phyloP scores from a whole-genome alignment of 2,329 filamentous ascomycete genomes.

The Periglandula ipomoeae region DNA sequence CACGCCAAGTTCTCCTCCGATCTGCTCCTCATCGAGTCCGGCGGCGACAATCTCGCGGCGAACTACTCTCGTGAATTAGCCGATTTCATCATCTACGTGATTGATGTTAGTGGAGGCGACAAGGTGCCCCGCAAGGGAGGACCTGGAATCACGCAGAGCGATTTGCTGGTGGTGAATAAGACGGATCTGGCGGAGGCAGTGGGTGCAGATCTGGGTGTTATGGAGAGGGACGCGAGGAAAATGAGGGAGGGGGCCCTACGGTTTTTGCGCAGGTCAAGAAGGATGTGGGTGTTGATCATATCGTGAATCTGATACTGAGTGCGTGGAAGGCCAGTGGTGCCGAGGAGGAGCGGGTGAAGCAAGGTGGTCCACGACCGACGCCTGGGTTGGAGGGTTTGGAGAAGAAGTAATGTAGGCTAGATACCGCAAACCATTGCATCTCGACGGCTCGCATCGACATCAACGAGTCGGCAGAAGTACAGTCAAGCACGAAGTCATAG shows the following conservation, averaged over 20 bases:
- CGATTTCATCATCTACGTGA: conserved; percentile 97
- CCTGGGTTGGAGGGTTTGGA: conserved; percentile 41
- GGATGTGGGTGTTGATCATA: conserved; percentile 73
- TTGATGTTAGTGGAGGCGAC: conserved; percentile 92
- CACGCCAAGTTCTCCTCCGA: conserved; percentile 73
- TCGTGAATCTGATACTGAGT: conserved; percentile 78
- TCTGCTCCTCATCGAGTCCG: conserved; percentile 86
- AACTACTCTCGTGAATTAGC: conserved; percentile 94
- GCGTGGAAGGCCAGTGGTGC: conserved; percentile 91
- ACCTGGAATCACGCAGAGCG: conserved; percentile 92
- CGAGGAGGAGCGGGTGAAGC: conserved; percentile 43
- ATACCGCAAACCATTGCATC: too few relatives aligned
- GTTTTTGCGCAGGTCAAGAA: conserved; percentile 98
- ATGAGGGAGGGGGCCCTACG: conserved; percentile 94
- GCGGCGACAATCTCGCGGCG: conserved; percentile 91
- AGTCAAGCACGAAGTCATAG: too few relatives aligned
- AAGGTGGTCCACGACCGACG: conserved; percentile 50
- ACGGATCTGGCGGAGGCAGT: conserved; percentile 86
- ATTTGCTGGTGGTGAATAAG: conserved; percentile 93
- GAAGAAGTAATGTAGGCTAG: conserved; percentile 6
- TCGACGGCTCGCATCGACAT: too few relatives aligned
- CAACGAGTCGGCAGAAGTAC: too few relatives aligned
- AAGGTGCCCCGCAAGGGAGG: conserved; percentile 96
- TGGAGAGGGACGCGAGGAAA: conserved; percentile 89
- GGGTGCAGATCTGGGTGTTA: conserved; percentile 81